Base-by-base conservation (phyloP, 192 early-diverging fungal genomes). In the Mortierella alpina region DNA sequence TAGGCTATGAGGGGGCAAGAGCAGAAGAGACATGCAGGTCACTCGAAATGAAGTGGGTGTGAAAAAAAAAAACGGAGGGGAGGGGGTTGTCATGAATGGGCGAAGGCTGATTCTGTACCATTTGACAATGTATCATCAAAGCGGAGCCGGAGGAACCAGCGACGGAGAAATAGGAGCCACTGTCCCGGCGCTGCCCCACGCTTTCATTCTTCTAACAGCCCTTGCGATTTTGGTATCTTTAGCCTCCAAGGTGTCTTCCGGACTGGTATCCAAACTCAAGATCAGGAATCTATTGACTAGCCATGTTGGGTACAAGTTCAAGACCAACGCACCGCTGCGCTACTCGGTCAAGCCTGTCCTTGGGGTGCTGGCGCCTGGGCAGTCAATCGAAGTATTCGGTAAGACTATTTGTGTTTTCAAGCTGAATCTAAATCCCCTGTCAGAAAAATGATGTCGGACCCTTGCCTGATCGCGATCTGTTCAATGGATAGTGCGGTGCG, bases 261-360 rank as follows among this genome's bases (percentile, higher is more conserved):
- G 84, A 42, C 59, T 78, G n/a, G 81, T 85, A 14, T 78, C 74
- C 12, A 72, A 77, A 50, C 84, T 85, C 68, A 82, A 76, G 46
- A 70, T 85, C 44, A 75, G 70, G 39, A 85, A 85, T 52, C 12
- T 75, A 54, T 47, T 64, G 15, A 41, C 70, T 14, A 61, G 67
- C 15, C 75, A 59, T 41, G 84, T 85, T 49, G 84, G 84, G n/a
- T 85, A 78, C 70, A 85, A 85, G 65, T 82, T 85, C 63, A 85
- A 85, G 71, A 85, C 84, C 9, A 85, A 85, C 63, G 84, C 84
- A 13, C 84, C 80, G 8, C 41, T 82, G 20, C 49, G 84, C 57
- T 85, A 85, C 41, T 82, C 74, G 59, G 84, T 85, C 52, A 85
- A 85, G 63, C 84, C 84, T 6, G 80, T 82, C 22, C 79, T 85